Percentiles rank a stretch among this genome's conserved stretches.
Evolutionary conservation across 306 rosid genomes (phyloP).

Genomic region (peach (Prunus persica)): DNA sequence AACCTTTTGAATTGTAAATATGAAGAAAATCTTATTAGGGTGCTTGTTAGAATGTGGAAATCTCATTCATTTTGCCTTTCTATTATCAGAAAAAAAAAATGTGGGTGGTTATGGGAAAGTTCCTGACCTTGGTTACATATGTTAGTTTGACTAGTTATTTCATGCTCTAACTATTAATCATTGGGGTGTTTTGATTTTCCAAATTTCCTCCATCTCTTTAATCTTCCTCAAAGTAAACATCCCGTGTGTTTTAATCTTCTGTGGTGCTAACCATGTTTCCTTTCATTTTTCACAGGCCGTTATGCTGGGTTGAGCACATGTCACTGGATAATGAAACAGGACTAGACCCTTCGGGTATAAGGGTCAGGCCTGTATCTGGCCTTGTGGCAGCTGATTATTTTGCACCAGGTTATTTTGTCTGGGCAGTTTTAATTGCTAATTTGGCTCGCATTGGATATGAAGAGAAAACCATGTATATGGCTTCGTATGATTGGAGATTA

Average conservation of each 20-base stretch:
- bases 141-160: not conserved
- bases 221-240: not conserved
- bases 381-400: constrained; percentile 95
- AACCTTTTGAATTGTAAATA: not conserved
- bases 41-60: not conserved
- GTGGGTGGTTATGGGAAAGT: not conserved
- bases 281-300: constrained; percentile 48
- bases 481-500: constrained; percentile 85
- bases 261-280: constrained; percentile 16
- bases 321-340: constrained; percentile 86
- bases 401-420: constrained; percentile 88
- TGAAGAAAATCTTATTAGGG: not conserved
- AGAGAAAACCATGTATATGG: constrained; percentile 91
- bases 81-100: not conserved
- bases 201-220: not conserved
- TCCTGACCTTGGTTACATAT: not conserved
- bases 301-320: constrained; percentile 88
- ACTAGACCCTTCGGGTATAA: constrained; percentile 62
- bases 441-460: constrained; percentile 88
- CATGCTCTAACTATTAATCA: not conserved
- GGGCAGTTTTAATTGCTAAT: constrained; percentile 92
- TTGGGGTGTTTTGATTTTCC: not conserved
- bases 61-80: not conserved
- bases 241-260: not conserved
- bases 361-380: constrained; percentile 89